phyloP scores from a whole-genome alignment of 176 grass and related monocot genomes.

The Rhynchospora tenuis region DNA sequence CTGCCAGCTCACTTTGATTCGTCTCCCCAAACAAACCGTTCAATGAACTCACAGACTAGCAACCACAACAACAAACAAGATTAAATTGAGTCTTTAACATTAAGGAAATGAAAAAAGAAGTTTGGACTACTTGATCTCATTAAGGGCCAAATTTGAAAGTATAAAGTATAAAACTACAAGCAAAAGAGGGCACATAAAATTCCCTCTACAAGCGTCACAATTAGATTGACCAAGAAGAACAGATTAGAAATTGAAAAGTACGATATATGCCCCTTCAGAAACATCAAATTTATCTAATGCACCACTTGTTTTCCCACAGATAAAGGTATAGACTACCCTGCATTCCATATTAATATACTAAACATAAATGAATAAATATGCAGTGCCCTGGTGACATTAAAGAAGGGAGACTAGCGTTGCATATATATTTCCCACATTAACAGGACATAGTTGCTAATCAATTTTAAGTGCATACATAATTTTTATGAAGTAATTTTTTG shows the following conservation, averaged over 20 bases:
- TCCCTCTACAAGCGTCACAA: neutral
- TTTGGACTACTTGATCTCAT: neutral
- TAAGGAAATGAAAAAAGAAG: neutral
- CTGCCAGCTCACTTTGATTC: conserved; percentile 93
- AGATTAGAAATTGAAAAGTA: no score
- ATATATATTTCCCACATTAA: neutral
- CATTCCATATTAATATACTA: neutral
- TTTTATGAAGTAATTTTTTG: neutral
- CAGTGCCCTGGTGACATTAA: neutral
- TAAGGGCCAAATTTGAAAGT: neutral
- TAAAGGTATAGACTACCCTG: neutral
- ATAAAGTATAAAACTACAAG: neutral
- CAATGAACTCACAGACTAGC: conserved; percentile 52
- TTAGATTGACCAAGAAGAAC: no score
- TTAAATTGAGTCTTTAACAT: conserved; percentile 6
- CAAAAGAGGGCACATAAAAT: neutral
- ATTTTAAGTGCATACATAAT: neutral
- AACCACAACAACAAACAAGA: conserved; percentile 25
- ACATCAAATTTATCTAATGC: neutral
- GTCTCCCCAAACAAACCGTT: conserved; percentile 65
- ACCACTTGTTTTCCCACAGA: neutral
- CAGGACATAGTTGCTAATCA: neutral
- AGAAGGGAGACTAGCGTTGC: neutral
- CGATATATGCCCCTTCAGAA: neutral
- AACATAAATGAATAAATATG: neutral